These are phyloP conservation scores for Candolleomyces eurysporus DNA, from an alignment of 768 basidiomycete species.

Conservation along the genomic window DNA sequence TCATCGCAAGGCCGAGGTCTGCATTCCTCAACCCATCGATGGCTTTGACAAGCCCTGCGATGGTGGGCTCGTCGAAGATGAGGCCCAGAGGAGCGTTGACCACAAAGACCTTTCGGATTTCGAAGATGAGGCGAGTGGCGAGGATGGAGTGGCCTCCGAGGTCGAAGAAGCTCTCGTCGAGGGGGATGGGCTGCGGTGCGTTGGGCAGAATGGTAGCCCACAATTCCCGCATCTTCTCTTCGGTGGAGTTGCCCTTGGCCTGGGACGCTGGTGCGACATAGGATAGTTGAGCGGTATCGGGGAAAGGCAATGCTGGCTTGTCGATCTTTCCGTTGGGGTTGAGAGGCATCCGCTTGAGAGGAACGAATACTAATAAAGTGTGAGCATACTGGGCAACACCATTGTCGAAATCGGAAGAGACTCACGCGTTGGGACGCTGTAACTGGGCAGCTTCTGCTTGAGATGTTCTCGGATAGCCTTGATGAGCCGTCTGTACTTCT, in stretches of 20 bases:
- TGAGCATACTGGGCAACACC: neutral
- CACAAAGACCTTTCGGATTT: slow-evolving; percentile 90
- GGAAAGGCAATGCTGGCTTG: slow-evolving; percentile 97
- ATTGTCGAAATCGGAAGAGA: slow-evolving; percentile 1
- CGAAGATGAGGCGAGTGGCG: slow-evolving; percentile 95
- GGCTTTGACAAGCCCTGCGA: slow-evolving; percentile 70
- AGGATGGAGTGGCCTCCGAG: slow-evolving; percentile 98
- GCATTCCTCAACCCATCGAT: slow-evolving; percentile 70
- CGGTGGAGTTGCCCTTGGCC: slow-evolving; percentile 59
- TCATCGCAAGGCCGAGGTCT: slow-evolving; percentile 71
- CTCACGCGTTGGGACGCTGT: slow-evolving; percentile 85
- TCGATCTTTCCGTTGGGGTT: slow-evolving; percentile 99
- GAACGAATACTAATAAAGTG: slow-evolving; percentile 80
- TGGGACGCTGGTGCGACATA: slow-evolving; percentile 38
- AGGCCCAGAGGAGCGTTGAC: slow-evolving; percentile 89
- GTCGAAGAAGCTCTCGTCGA: slow-evolving; percentile 97
- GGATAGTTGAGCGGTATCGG: slow-evolving; percentile 81
- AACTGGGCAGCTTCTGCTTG: slow-evolving; percentile 94
- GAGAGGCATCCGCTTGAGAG: slow-evolving; percentile 91
- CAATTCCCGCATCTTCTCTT: slow-evolving; percentile 77
- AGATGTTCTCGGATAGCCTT: slow-evolving; percentile 93
- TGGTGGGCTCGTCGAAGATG: slow-evolving; percentile 89
- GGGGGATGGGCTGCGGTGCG: slow-evolving; percentile 71
- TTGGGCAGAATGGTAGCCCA: slow-evolving; percentile 81
- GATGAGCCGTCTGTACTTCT: slow-evolving; percentile 83